Base-by-base conservation (phyloP, 1,284 basidiomycete genomes). In the Puccinia coronata region DNA sequence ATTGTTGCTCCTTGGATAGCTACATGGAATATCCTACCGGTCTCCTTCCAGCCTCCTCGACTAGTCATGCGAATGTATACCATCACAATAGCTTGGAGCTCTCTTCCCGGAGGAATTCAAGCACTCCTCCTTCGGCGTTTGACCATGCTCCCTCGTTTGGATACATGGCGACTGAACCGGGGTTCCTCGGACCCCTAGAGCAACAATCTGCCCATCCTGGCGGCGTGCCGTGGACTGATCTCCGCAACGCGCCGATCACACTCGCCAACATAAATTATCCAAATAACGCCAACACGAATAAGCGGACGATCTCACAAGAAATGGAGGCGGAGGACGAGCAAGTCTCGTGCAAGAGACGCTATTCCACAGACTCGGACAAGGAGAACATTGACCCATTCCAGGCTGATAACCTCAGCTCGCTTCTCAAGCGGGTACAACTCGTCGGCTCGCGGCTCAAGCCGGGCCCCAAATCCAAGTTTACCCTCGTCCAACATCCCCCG, bases 401-500 rank as follows among this genome's bases (percentile, higher is more conserved):
- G 41, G 25, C 41, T 20, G 25, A n/a, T 28, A 28, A 39, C 12
- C 4, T 28, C n/a, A 63, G 59, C 18, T 69, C 28, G 3, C 47
- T 69, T 4, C 41, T 49, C 28, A 69, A 69, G 28, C 23, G 34
- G 18, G 53, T 41, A 23, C 55, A 28, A 12, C 59, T 78, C 23
- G 63, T 69, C 1, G 75, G 75, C 25, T 55, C 77, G 14, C 41
- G 77, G n/a, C 41, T 79, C 12, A 79, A 79, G 57, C 77, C 77
- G 2, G 77, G 77, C 9, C 77, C 77, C 6, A 79, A 79, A 43
- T 53, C 77, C 4, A 79, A 49, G 43, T 28, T 23, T 5, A 79
- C 77, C 25, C 18, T 70, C 9, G 67, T 79, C 36, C 77, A 79
- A 34, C 77, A 79, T 34, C 77, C 77, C 6, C 77, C 77, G 12